Conservation (phyloP, 345 rosid species). For the Salix brachista region DNA sequence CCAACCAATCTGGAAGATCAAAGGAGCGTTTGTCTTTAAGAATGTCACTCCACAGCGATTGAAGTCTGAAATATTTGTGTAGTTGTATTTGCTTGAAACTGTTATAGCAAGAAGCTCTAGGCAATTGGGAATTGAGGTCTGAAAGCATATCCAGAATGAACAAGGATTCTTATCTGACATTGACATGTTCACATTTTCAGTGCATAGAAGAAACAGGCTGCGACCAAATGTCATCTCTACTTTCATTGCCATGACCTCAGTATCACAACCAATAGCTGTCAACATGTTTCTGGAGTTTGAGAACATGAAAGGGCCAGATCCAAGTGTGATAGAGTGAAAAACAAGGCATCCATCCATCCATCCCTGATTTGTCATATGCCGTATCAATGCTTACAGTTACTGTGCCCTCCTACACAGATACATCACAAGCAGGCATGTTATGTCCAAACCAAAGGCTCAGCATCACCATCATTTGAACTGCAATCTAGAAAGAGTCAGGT, state of each 20-base stretch:
- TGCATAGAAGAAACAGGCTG: constrained; percentile 19
- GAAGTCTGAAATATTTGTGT: not conserved
- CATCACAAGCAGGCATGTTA: not conserved
- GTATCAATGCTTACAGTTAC: not conserved
- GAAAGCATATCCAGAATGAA: constrained; percentile 27
- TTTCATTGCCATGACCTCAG: not conserved
- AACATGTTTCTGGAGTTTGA: constrained; percentile 21
- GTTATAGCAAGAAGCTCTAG: not conserved
- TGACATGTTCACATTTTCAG: not conserved
- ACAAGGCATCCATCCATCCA: too few species aligned
- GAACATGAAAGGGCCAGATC: constrained; percentile 6
- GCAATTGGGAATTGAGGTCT: constrained; percentile 10
- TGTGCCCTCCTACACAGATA: constrained; percentile 15
- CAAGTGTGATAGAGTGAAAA: too few species aligned
- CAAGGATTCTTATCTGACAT: not conserved
- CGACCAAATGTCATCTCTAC: not conserved
- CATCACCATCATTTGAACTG: not conserved
- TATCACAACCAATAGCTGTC: constrained; percentile 25
- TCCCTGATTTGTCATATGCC: constrained; percentile 2
- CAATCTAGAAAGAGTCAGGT: constrained; percentile 10
- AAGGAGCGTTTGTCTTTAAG: constrained; percentile 5
- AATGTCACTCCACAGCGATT: constrained; percentile 13
- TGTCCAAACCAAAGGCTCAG: not conserved
- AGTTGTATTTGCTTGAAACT: not conserved
- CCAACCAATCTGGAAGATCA: not conserved